These are phyloP conservation scores for Glebionis coronaria DNA, from an alignment of 129 eudicot species.

Conservation along the genomic window DNA sequence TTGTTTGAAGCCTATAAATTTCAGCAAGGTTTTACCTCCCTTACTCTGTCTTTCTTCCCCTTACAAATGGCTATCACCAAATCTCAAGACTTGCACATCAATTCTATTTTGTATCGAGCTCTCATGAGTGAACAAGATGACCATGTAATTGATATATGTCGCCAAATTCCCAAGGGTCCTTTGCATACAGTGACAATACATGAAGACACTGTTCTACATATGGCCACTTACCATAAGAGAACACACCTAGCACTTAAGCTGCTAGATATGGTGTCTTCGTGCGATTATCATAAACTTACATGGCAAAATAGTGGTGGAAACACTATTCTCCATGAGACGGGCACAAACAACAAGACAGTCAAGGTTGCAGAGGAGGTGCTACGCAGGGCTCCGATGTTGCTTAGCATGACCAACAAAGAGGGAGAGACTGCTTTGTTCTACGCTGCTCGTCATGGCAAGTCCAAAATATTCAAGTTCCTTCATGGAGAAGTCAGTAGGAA, in stretches of 20 bases:
- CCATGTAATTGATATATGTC: conserved; percentile 22
- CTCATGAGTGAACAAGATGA: conserved; percentile 11
- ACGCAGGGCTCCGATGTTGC: conserved; percentile 23
- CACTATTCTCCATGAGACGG: conserved; percentile 38
- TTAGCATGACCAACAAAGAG: conserved; percentile 19
- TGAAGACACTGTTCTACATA: conserved; percentile 35
- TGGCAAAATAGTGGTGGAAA: conserved; percentile 15
- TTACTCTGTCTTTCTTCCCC: neutral
- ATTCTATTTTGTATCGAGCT: conserved; percentile 15
- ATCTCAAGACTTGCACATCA: conserved; percentile 7
- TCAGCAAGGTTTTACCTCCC: neutral
- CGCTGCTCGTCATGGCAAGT: conserved; percentile 38
- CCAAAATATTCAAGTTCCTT: conserved; percentile 21
- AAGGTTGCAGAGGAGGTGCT: conserved; percentile 19
- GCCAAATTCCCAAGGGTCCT: conserved; percentile 25
- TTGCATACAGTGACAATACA: conserved; percentile 28
- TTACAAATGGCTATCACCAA: conserved; percentile 20
- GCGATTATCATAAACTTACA: conserved; percentile 2
- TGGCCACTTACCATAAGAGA: conserved; percentile 33
- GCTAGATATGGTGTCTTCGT: conserved; percentile 10
- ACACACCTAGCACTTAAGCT: conserved; percentile 14
- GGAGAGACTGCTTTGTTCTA: conserved; percentile 38
- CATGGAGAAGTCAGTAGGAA: conserved; percentile 14
- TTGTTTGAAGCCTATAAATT: neutral
- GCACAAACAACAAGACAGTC: conserved; percentile 12